Conservation (phyloP, 169 alveolate species). For the Plasmodium fragile region DNA sequence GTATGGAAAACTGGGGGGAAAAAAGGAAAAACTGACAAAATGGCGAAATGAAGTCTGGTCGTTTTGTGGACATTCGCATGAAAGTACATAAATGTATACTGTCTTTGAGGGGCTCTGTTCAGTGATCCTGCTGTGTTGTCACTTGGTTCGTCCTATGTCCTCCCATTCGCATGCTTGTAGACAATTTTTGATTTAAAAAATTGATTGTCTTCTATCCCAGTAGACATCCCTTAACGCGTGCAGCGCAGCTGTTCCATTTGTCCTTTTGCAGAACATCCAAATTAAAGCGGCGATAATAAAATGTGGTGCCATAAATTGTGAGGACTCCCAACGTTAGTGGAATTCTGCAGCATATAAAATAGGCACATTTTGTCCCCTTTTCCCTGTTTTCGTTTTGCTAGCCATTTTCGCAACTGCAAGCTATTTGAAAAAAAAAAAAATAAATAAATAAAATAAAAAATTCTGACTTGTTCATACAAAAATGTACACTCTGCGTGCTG, state of each 20-base stretch:
- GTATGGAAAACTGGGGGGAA: not conserved
- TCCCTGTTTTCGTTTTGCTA: not conserved
- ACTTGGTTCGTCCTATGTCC: not conserved
- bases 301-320: not conserved
- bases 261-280: not conserved
- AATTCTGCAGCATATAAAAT: not conserved
- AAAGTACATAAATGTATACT: not conserved
- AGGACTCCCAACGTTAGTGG: not conserved
- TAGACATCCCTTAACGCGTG: not conserved
- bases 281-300: not conserved
- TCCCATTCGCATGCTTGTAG: not conserved
- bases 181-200: not conserved
- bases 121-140: not conserved
- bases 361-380: not conserved
- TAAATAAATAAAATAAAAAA: not conserved
- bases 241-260: not conserved
- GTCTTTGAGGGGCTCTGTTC: not conserved
- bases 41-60: not conserved
- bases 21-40: not conserved
- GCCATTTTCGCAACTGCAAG: not conserved
- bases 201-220: not conserved
- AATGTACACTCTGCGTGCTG: not conserved
- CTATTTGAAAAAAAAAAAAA: not conserved
- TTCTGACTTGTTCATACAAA: not conserved
- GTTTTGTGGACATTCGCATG: not conserved